Conservation (phyloP, 345 rosid species). For the Murraya koenigii region DNA sequence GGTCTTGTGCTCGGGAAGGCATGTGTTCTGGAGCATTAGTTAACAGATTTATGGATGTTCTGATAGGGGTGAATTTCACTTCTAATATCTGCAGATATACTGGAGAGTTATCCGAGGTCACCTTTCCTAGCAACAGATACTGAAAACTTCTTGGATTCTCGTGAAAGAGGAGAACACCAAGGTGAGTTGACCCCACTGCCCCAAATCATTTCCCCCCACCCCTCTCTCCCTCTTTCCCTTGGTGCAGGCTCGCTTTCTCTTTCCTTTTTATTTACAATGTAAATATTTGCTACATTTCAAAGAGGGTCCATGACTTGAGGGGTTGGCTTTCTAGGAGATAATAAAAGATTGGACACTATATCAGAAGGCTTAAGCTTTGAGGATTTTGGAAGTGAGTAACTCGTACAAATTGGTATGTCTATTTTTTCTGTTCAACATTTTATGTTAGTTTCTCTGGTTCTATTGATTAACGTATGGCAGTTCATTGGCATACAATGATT, state of each 20-base stretch:
- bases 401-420: conserved; percentile 17
- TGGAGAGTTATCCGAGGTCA: conserved; percentile 80
- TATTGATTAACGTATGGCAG: neutral
- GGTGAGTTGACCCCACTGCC: conserved; percentile 30
- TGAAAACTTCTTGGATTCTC: conserved; percentile 55
- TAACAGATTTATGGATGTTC: neutral
- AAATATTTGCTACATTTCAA: neutral
- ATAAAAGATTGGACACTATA: conserved; percentile 77
- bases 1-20: neutral
- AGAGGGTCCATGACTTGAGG: conserved; percentile 17
- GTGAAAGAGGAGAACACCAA: conserved; percentile 66
- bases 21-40: neutral
- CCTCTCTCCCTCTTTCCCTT: neutral
- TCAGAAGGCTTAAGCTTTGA: conserved; percentile 89
- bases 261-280: neutral
- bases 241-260: neutral
- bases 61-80: neutral
- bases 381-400: conserved; percentile 66
- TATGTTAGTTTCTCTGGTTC: neutral
- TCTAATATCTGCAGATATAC: conserved; percentile 54
- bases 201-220: neutral
- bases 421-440: neutral
- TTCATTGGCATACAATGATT: neutral
- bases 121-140: conserved; percentile 62
- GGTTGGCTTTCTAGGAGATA: conserved; percentile 53